Evolutionary conservation across 768 basidiomycete genomes (phyloP).

Genomic region (Kwoniella dejecticola): DNA sequence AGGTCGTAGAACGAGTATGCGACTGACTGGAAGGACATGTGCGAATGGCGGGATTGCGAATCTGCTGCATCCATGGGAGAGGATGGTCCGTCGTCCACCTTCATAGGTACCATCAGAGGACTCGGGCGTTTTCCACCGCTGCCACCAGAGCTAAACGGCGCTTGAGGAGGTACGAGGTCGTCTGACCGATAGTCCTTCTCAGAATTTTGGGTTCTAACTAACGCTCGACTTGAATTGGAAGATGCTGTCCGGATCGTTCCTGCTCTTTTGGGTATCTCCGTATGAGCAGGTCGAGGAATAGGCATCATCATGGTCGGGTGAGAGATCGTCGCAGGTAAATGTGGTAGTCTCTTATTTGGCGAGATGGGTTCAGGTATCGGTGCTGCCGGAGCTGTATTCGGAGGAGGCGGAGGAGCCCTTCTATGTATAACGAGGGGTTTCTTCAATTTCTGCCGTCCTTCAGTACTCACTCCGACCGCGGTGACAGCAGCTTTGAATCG

Average conservation of each 20-base stretch:
- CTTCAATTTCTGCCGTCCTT: constrained; percentile 33
- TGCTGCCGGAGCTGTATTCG: constrained; percentile 15
- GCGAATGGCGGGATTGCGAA: constrained; percentile 20
- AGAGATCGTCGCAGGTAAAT: constrained; percentile 1
- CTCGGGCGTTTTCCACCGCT: constrained; percentile 1
- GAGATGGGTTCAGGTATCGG: constrained; percentile 5
- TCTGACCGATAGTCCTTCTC: not conserved
- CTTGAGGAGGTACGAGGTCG: constrained; percentile 11
- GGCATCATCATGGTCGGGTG: constrained; percentile 1
- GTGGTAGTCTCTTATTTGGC: not conserved
- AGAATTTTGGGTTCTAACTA: not conserved
- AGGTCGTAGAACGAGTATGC: constrained; percentile 49
- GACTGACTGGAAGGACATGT: constrained; percentile 43
- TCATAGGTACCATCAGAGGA: constrained; percentile 34
- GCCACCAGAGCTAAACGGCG: constrained; percentile 5
- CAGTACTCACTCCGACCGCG: constrained; percentile 7
- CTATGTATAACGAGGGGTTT: constrained; percentile 38
- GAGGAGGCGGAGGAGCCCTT: constrained; percentile 44
- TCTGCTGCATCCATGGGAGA: not conserved
- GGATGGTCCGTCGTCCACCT: constrained; percentile 14
- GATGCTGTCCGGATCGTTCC: constrained; percentile 1
- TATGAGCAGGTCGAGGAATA: constrained; percentile 2
- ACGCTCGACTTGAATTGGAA: not conserved
- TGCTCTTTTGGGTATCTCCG: constrained; percentile 6
- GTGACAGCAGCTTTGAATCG: constrained; percentile 32